Evolutionary conservation across 345 rosid genomes (phyloP).

Genomic region (Lagerstroemia speciosa): DNA sequence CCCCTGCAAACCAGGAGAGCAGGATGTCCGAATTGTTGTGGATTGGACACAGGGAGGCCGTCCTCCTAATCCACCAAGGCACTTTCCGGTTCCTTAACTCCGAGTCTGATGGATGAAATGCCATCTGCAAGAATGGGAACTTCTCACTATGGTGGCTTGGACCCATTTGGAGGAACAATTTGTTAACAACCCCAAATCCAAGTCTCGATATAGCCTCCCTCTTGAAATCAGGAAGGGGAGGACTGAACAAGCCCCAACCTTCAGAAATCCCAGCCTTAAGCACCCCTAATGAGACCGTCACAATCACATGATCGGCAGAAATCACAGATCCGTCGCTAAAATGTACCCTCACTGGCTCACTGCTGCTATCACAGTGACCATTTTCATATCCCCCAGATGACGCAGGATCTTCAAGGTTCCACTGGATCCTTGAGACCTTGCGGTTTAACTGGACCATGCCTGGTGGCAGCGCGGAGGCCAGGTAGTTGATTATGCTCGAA

Average conservation of each 20-base stretch:
- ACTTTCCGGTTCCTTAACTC: slow-evolving; percentile 44
- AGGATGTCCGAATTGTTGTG: slow-evolving; percentile 59
- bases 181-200: slow-evolving; percentile 92
- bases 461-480: slow-evolving; percentile 71
- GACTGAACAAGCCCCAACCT: slow-evolving; percentile 56
- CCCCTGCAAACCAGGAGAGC: slow-evolving; percentile 91
- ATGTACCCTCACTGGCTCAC: slow-evolving; percentile 62
- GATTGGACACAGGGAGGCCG: slow-evolving; percentile 70
- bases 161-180: slow-evolving; percentile 54
- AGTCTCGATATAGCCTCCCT: slow-evolving; percentile 66
- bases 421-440: slow-evolving; percentile 55
- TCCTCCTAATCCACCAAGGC: slow-evolving; percentile 95
- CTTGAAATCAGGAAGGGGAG: slow-evolving; percentile 73
- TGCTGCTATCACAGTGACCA: slow-evolving; percentile 11
- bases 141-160: slow-evolving; percentile 11
- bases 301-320: slow-evolving; percentile 78
- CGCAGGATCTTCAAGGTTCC: slow-evolving; percentile 38
- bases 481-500: slow-evolving; percentile 44
- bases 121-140: slow-evolving; percentile 69
- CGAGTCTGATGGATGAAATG: slow-evolving; percentile 47
- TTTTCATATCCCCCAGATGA: slow-evolving; percentile 17
- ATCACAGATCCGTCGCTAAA: slow-evolving; percentile 71
- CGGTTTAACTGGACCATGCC: slow-evolving; percentile 58
- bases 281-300: slow-evolving; percentile 87
- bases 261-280: slow-evolving; percentile 59